These are phyloP conservation scores for Naganishia albida DNA, from an alignment of 1,284 basidiomycete genomes.

Conservation along the genomic window DNA sequence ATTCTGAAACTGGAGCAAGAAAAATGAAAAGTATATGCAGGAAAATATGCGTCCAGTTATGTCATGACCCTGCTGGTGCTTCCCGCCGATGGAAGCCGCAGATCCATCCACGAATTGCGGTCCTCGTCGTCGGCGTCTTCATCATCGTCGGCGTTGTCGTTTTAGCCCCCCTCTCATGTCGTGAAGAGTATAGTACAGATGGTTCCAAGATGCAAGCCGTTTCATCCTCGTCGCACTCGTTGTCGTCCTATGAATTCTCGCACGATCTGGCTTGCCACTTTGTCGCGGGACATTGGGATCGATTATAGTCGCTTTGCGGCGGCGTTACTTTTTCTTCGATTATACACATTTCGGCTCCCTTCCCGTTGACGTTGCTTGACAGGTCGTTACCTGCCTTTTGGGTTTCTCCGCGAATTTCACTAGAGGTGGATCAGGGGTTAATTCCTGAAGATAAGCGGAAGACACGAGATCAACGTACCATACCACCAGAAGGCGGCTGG, in stretches of 20 bases:
- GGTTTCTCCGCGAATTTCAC: not conserved
- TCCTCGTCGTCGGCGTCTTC: too few species aligned
- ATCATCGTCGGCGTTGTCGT: not conserved
- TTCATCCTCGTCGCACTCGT: not conserved
- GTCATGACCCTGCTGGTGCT: too few species aligned
- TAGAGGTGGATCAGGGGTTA: not conserved
- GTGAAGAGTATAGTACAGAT: too few species aligned
- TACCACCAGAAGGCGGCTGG: conserved; percentile 19
- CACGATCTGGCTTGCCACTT: not conserved
- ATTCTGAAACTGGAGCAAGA: conserved; percentile 2
- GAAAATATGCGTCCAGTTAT: not conserved
- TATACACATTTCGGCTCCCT: conserved; percentile 9
- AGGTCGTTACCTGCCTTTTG: too few species aligned
- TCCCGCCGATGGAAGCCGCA: too few species aligned
- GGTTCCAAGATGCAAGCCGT: too few species aligned
- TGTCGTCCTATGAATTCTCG: not conserved
- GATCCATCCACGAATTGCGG: too few species aligned
- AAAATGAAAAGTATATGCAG: conserved; percentile 15
- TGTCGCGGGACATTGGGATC: not conserved
- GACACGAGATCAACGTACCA: not conserved
- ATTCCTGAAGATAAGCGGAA: not conserved
- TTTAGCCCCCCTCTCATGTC: not conserved
- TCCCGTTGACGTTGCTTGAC: not conserved
- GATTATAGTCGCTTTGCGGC: conserved; percentile 23
- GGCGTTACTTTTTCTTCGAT: conserved; percentile 7